These are phyloP conservation scores for Mycena filopes DNA, from an alignment of 768 basidiomycete genomes.

Conservation along the genomic window DNA sequence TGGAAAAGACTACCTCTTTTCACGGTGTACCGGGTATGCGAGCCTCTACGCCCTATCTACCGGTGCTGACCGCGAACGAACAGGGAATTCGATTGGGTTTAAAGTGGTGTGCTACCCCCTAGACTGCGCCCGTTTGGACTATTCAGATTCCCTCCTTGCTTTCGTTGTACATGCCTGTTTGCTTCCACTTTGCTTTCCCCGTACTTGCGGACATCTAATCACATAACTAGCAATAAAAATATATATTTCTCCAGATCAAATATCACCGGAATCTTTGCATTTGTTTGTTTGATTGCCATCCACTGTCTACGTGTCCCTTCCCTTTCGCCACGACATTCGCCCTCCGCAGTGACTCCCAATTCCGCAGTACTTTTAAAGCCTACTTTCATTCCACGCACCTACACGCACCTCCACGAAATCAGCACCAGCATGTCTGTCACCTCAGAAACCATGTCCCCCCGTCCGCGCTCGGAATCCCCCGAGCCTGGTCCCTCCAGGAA, in stretches of 20 bases:
- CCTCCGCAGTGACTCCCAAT: not conserved
- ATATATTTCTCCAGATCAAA: no score
- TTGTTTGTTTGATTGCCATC: no score
- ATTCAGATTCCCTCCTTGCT: not conserved
- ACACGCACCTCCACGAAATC: constrained; percentile 18
- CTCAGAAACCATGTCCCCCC: no score
- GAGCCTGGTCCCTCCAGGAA: constrained; percentile 72
- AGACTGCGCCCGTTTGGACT: not conserved
- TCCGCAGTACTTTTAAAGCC: no score
- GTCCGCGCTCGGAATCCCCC: constrained; percentile 37
- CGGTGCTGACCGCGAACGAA: not conserved
- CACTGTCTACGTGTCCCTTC: not conserved
- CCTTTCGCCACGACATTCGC: constrained; percentile 18
- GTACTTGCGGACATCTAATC: no score
- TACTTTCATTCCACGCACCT: no score
- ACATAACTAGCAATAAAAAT: constrained; percentile 11
- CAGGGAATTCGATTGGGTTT: constrained; percentile 33
- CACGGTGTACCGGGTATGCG: constrained; percentile 93
- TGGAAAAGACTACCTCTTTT: constrained; percentile 96
- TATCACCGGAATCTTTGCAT: no score
- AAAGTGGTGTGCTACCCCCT: not conserved
- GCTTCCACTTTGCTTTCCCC: no score
- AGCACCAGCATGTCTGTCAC: constrained; percentile 40
- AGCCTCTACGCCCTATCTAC: not conserved
- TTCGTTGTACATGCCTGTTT: no score